Conservation (phyloP, 495 filamentous ascomycete species). For the Bathelium albidoporum region DNA sequence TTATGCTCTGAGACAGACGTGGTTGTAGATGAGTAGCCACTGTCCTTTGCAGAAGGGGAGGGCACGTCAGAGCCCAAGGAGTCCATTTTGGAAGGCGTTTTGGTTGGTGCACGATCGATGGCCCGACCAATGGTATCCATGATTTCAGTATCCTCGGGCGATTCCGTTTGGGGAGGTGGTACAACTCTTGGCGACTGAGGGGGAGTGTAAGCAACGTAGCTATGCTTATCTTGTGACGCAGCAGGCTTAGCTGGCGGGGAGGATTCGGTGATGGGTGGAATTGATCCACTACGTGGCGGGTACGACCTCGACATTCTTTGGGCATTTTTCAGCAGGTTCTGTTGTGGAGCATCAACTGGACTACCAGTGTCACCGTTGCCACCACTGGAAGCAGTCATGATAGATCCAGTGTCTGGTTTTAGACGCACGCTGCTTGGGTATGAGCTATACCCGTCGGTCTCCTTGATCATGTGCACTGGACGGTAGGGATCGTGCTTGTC, state of each 20-base stretch:
- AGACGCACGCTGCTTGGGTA: constrained; percentile 25
- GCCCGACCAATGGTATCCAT: not conserved
- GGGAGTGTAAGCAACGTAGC: constrained; percentile 1
- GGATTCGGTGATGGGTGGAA: constrained; percentile 30
- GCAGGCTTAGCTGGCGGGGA: constrained; percentile 16
- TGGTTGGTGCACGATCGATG: not conserved
- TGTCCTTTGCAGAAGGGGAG: not conserved
- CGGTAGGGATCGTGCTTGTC: constrained; percentile 76
- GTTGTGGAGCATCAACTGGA: not conserved
- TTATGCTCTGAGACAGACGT: not conserved
- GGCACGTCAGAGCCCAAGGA: not conserved
- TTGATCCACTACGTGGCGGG: constrained; percentile 32
- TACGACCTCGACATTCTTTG: constrained; percentile 55
- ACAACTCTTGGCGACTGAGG: constrained; percentile 3
- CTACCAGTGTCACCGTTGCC: constrained; percentile 34
- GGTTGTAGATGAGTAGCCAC: constrained; percentile 1
- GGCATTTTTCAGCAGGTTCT: constrained; percentile 48
- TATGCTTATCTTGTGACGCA: not conserved
- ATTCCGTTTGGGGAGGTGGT: constrained; percentile 25
- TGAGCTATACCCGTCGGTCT: constrained; percentile 37
- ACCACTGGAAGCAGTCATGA: constrained; percentile 46
- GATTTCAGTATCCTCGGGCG: not conserved
- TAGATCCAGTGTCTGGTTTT: constrained; percentile 50
- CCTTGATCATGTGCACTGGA: constrained; percentile 49
- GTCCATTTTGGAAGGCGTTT: not conserved